Evolutionary conservation across 495 filamentous ascomycete species (phyloP), one percentile per base, ranked within the genome.

Genomic region (Astrothelium subdiscretum): DNA sequence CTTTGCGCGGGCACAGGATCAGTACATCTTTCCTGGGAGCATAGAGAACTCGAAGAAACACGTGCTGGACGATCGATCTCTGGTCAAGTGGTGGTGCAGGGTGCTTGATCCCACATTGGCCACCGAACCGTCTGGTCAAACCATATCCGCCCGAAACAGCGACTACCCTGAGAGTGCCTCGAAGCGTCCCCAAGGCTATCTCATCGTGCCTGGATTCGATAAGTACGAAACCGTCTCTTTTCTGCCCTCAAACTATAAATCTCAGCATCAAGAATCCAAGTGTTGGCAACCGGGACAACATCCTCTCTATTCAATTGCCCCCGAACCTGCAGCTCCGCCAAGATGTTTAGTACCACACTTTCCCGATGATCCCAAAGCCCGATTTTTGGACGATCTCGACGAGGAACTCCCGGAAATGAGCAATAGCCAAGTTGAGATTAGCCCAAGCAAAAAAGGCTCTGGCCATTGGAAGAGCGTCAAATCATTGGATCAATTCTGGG

Each of bases 51-150:
- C 71, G 18, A 81, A 81, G 31, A 99, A 99, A 68, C 95, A 97
- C 75, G 86, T 97, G n/a, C 78, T 97, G 20, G 90, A 95, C 67
- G 94, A 99, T 68, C 77, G 90, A 58, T 87, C 87, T 1, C 72
- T 99, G 38, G 88, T 97, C 35, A 87, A 86, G 65, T 99, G 94
- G 94, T 99, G 94, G 94, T 95, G 91, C 72, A 82, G 82, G 24
- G 87, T 90, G 20, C 72, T 95, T 11, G 89, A 97, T 71, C 88
- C 90, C 0, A 75, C 97, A 27, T 64, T 87, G 11, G 24, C 29
- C 59, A 26, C 20, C 57, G 0, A 29, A 11, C 24, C 48, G 29
- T 29, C 48, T 29, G 12, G 15, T 8, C 11, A 29, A 27, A 61
- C 29, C 31, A 15, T 40, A 26, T 75, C 69, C 70, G 77, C 11